Evolutionary conservation across 768 basidiomycete species (phyloP).

Genomic region (Russula dissimulans): DNA sequence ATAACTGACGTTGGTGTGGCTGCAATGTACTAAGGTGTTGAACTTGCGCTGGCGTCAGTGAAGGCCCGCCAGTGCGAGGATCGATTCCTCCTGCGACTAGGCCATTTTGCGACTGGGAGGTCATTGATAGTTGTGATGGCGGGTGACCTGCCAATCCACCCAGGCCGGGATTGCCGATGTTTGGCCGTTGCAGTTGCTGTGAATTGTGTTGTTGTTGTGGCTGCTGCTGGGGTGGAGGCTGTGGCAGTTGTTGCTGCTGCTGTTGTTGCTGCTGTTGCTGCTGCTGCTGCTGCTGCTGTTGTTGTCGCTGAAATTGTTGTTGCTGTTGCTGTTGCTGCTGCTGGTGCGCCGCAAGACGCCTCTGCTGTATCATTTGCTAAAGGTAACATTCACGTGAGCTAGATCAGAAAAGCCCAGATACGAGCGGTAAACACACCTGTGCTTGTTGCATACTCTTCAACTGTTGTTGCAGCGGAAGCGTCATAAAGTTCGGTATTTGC

Average conservation of each 20-base stretch:
- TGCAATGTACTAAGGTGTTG: constrained; percentile 21
- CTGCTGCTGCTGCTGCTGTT: constrained; percentile 13
- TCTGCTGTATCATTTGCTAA: constrained; percentile 11
- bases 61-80: constrained; percentile 19
- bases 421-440: constrained; percentile 10
- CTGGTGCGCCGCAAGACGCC: neutral
- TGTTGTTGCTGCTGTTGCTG: constrained; percentile 7
- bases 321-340: constrained; percentile 7
- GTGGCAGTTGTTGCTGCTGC: constrained; percentile 14
- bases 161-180: constrained; percentile 4
- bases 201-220: constrained; percentile 23
- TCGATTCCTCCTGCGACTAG: constrained; percentile 17
- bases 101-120: constrained; percentile 5
- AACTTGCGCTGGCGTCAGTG: constrained; percentile 24
- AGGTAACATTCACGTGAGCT: neutral
- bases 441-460: constrained; percentile 15
- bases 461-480: constrained; percentile 14
- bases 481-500: constrained; percentile 15
- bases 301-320: constrained; percentile 8
- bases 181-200: constrained; percentile 25
- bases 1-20: constrained; percentile 39
- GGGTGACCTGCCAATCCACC: constrained; percentile 2
- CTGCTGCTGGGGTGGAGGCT: constrained; percentile 22
- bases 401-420: neutral
- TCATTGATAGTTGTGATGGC: constrained; percentile 12